These are phyloP conservation scores for Sclerotinia subarctica DNA, from an alignment of 2,329 filamentous ascomycete species.

Conservation along the genomic window DNA sequence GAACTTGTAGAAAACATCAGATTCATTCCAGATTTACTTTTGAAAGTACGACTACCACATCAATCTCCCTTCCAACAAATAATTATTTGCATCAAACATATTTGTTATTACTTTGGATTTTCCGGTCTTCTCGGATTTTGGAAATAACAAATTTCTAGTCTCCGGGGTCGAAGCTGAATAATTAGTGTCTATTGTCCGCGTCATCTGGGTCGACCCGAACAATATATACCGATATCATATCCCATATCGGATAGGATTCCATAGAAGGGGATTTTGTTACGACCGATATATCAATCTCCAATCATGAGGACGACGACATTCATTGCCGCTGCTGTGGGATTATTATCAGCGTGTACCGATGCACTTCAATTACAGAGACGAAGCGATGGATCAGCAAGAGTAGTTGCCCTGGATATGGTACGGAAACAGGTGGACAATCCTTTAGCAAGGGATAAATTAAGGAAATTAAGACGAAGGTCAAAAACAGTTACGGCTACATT, in stretches of 20 bases:
- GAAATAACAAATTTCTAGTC: conserved; percentile 6
- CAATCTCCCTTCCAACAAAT: background rate
- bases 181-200: conserved; percentile 24
- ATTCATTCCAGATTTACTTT: conserved; percentile 2
- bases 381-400: conserved; percentile 33
- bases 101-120: background rate
- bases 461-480: conserved; percentile 45
- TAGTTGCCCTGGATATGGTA: conserved; percentile 37
- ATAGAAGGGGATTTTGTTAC: conserved; percentile 10
- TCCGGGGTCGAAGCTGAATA: conserved; percentile 21
- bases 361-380: conserved; percentile 34
- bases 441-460: conserved; percentile 39
- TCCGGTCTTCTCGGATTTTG: background rate
- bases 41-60: background rate
- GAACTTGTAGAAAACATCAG: background rate
- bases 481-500: conserved; percentile 46
- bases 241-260: background rate
- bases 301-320: conserved; percentile 34
- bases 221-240: conserved; percentile 14
- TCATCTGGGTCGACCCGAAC: conserved; percentile 22
- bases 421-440: conserved; percentile 33
- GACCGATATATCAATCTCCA: background rate
- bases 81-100: background rate
- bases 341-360: conserved; percentile 34
- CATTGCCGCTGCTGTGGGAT: conserved; percentile 31